phyloP scores from a whole-genome alignment of 129 eudicot genomes.

The Gnaphalium uliginosum region DNA sequence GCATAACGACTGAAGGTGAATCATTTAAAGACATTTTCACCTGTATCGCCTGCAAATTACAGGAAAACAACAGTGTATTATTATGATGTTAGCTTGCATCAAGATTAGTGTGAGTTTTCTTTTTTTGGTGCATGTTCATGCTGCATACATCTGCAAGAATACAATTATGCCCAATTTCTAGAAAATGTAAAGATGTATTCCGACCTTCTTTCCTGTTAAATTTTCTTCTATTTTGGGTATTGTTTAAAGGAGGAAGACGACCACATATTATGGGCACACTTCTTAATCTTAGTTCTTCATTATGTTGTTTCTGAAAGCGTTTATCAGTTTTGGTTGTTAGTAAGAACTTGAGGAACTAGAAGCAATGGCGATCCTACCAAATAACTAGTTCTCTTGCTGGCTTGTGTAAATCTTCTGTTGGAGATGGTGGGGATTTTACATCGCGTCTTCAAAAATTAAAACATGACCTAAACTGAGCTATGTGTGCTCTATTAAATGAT shows the following conservation, averaged over 20 bases:
- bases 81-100: slow-evolving; percentile 29
- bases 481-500: neutral
- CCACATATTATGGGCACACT: neutral
- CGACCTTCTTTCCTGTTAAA: slow-evolving; percentile 30
- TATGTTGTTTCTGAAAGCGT: neutral
- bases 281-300: slow-evolving; percentile 8
- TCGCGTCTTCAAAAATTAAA: no score
- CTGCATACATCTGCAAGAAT: slow-evolving; percentile 26
- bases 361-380: neutral
- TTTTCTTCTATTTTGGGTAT: slow-evolving; percentile 3
- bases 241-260: neutral
- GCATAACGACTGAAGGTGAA: slow-evolving; percentile 47
- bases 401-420: neutral
- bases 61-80: slow-evolving; percentile 15
- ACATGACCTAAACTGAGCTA: neutral
- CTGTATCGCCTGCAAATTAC: slow-evolving; percentile 7
- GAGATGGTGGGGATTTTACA: neutral
- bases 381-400: neutral
- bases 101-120: slow-evolving; percentile 20
- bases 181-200: slow-evolving; percentile 36
- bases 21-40: neutral
- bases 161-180: slow-evolving; percentile 28
- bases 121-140: slow-evolving; percentile 20
- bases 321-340: neutral
- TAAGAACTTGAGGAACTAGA: neutral